A percentile compares a stretch with the other conserved stretches of the same genome.
Conservation (phyloP, 2,329 filamentous ascomycete species). For the Xylogone sp. region DNA sequence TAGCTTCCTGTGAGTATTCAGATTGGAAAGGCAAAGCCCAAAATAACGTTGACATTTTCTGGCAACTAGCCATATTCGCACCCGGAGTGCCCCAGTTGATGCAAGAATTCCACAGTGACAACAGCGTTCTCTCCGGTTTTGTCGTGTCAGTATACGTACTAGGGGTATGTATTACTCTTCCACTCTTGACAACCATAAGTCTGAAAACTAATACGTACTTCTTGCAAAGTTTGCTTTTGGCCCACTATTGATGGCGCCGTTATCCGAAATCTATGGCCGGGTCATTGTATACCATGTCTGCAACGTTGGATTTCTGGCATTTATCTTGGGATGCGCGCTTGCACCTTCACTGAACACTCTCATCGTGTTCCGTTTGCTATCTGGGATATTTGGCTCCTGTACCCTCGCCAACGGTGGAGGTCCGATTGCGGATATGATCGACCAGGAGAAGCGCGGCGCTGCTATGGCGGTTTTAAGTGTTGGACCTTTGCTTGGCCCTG, state of each 20-base stretch:
- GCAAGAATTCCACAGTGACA: conserved; percentile 39
- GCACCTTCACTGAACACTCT: conserved; percentile 43
- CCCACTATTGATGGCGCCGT: conserved; percentile 56
- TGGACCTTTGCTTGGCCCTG: too few species aligned
- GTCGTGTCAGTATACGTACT: conserved; percentile 42
- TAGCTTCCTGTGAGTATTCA: too few species aligned
- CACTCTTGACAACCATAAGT: conserved; percentile 23
- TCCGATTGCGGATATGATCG: too few species aligned
- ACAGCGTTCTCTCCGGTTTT: conserved; percentile 49
- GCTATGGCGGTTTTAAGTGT: too few species aligned
- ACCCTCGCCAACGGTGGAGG: too few species aligned
- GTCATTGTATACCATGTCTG: conserved; percentile 50
- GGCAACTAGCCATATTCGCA: conserved; percentile 36
- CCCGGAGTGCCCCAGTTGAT: conserved; percentile 43
- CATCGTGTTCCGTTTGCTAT: conserved; percentile 55
- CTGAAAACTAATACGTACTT: conserved; percentile 31
- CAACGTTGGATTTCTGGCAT: conserved; percentile 46
- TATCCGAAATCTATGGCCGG: conserved; percentile 58
- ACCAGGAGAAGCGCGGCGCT: too few species aligned
- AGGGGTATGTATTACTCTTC: conserved; percentile 36
- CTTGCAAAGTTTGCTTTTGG: conserved; percentile 43
- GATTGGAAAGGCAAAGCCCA: too few species aligned
- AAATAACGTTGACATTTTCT: neutral
- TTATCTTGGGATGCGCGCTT: conserved; percentile 37
- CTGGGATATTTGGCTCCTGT: too few species aligned